These are phyloP conservation scores for Colletotrichum higginsianum DNA, from an alignment of 2,329 filamentous ascomycete genomes.

Conservation along the genomic window DNA sequence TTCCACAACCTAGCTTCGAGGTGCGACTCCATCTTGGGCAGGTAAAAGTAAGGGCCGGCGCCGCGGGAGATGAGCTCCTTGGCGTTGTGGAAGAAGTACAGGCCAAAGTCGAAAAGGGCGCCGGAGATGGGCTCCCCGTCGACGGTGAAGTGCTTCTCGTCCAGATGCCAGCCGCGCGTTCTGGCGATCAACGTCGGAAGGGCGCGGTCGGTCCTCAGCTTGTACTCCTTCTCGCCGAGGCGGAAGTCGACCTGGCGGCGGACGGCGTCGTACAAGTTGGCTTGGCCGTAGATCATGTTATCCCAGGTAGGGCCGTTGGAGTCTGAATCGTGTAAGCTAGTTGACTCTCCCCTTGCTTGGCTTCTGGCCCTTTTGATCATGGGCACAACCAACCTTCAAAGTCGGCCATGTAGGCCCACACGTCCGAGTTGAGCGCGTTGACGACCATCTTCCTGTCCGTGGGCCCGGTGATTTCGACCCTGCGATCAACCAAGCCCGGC, in stretches of 20 bases:
- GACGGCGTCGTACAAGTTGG: slow-evolving; percentile 92
- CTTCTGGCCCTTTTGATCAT: background rate
- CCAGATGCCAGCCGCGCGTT: slow-evolving; percentile 90
- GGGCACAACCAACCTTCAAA: slow-evolving; percentile 68
- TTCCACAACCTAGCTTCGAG: slow-evolving; percentile 94
- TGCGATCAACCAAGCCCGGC: slow-evolving; percentile 85
- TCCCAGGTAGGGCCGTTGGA: slow-evolving; percentile 92
- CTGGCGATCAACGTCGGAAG: slow-evolving; percentile 87
- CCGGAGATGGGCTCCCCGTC: slow-evolving; percentile 90
- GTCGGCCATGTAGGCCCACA: slow-evolving; percentile 96
- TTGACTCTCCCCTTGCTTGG: no score
- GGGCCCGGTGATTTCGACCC: slow-evolving; percentile 91
- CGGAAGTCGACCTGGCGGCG: slow-evolving; percentile 91
- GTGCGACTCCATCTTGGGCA: slow-evolving; percentile 93
- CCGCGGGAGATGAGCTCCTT: slow-evolving; percentile 83
- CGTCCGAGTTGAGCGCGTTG: slow-evolving; percentile 89
- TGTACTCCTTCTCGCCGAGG: slow-evolving; percentile 90
- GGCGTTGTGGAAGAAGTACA: slow-evolving; percentile 96
- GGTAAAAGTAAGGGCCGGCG: slow-evolving; percentile 89
- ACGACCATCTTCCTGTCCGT: slow-evolving; percentile 96
- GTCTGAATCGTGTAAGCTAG: slow-evolving; percentile 58
- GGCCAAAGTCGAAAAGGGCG: slow-evolving; percentile 88
- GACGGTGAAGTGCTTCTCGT: slow-evolving; percentile 93
- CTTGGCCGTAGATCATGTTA: slow-evolving; percentile 94
- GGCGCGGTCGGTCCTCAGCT: slow-evolving; percentile 85